phyloP scores from a whole-genome alignment of 192 early-diverging fungal species.

The Entomortierella chlamydospora region DNA sequence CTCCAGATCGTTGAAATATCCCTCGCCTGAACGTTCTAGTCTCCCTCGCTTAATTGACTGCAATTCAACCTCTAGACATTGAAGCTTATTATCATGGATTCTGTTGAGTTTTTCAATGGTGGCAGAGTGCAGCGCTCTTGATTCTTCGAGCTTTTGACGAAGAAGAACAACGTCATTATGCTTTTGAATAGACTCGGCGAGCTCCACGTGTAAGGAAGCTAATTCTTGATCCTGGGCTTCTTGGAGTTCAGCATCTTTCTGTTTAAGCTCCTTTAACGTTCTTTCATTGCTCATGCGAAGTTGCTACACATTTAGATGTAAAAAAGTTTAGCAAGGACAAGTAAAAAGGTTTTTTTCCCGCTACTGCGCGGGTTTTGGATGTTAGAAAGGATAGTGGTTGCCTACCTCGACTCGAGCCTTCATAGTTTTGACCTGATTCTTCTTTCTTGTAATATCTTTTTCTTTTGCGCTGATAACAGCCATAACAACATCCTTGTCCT shows the following conservation, averaged over 20 bases:
- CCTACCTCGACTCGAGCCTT: conserved; percentile 31
- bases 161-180: conserved; percentile 3
- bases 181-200: conserved; percentile 7
- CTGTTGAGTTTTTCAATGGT: conserved; percentile 37
- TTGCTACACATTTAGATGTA: too few relatives aligned
- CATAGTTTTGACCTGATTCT: conserved; percentile 29
- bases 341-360: too few relatives aligned
- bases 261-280: conserved; percentile 8
- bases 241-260: not conserved
- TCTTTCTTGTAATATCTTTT: conserved; percentile 28
- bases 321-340: too few relatives aligned
- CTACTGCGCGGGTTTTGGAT: too few relatives aligned
- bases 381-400: not conserved
- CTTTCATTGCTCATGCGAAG: conserved; percentile 20
- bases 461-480: conserved; percentile 22
- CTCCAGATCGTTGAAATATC: conserved; percentile 25
- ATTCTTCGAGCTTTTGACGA: conserved; percentile 19
- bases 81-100: conserved; percentile 42
- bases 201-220: conserved; percentile 4
- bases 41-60: conserved; percentile 18
- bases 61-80: conserved; percentile 36
- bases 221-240: conserved; percentile 14
- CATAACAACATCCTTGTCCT: conserved; percentile 32
- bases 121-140: conserved; percentile 15
- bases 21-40: not conserved